A percentile compares a stretch with the other conserved stretches of the same genome.
phyloP scores from a whole-genome alignment of 2,329 filamentous ascomycete genomes.

The Aspergillus fumigatiaffinis region DNA sequence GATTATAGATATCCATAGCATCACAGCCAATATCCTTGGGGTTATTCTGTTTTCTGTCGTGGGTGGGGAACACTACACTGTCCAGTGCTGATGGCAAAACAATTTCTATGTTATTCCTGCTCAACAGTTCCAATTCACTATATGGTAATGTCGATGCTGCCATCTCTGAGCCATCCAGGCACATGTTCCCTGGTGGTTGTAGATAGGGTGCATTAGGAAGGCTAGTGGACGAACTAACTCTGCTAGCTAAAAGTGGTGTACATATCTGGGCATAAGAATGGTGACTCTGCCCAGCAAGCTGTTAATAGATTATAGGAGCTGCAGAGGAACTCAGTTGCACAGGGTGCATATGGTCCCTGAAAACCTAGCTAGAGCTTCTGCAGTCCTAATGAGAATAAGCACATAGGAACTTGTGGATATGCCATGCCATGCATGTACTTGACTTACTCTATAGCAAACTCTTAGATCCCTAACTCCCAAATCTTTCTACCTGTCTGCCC shows the following conservation, averaged over 20 bases:
- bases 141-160: background rate
- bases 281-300: background rate
- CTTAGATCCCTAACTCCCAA: background rate
- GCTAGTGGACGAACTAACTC: background rate
- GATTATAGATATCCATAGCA: background rate
- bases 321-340: background rate
- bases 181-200: background rate
- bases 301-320: background rate
- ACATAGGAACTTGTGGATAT: background rate
- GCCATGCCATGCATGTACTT: background rate
- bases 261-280: background rate
- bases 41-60: background rate
- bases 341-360: background rate
- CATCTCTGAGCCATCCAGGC: background rate
- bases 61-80: background rate
- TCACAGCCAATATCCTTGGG: background rate
- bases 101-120: background rate
- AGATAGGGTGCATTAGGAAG: background rate
- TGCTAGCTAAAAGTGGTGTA: background rate
- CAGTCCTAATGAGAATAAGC: background rate
- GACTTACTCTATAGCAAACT: background rate
- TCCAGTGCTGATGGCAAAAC: background rate
- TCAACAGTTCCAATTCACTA: background rate
- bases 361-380: background rate
- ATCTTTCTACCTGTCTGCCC: background rate